Conservation (phyloP, 257 asterid genomes). For the Solanum neorickii region DNA sequence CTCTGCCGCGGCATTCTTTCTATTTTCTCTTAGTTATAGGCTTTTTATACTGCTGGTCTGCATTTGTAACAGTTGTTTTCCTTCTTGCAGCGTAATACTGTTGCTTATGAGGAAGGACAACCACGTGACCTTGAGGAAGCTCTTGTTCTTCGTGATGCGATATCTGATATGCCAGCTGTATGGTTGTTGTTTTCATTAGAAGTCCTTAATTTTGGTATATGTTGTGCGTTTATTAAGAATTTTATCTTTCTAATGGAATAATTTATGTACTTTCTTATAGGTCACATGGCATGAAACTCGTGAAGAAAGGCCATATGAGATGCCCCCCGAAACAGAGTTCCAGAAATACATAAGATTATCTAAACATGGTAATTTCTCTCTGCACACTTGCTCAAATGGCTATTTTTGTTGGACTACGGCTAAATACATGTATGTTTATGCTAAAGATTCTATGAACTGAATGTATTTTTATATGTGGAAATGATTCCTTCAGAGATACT, state of each 20-base stretch:
- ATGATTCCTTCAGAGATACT: conserved; percentile 26
- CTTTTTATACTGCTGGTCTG: not conserved
- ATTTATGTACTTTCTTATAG: conserved; percentile 3
- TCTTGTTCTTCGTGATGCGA: conserved; percentile 53
- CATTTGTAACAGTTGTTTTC: not conserved
- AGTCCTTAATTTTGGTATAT: not conserved
- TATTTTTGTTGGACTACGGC: not conserved
- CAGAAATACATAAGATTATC: conserved; percentile 51
- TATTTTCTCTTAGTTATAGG: not conserved
- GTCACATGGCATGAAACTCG: conserved; percentile 36
- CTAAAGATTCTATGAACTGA: not conserved
- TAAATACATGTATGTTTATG: not conserved
- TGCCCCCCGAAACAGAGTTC: conserved; percentile 57
- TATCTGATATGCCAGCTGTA: conserved; percentile 80
- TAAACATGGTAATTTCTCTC: conserved; percentile 25
- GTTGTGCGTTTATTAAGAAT: not conserved
- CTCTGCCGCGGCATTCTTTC: not conserved
- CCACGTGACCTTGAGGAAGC: conserved; percentile 45
- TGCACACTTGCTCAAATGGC: not conserved
- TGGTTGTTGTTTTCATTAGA: not conserved
- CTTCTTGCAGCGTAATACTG: conserved; percentile 44
- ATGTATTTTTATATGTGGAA: not conserved
- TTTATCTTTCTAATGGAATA: not conserved
- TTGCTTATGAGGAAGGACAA: conserved; percentile 84
- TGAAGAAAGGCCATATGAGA: conserved; percentile 54